These are phyloP conservation scores for Podila verticillata DNA, from an alignment of 192 early-diverging fungal species.

Conservation along the genomic window DNA sequence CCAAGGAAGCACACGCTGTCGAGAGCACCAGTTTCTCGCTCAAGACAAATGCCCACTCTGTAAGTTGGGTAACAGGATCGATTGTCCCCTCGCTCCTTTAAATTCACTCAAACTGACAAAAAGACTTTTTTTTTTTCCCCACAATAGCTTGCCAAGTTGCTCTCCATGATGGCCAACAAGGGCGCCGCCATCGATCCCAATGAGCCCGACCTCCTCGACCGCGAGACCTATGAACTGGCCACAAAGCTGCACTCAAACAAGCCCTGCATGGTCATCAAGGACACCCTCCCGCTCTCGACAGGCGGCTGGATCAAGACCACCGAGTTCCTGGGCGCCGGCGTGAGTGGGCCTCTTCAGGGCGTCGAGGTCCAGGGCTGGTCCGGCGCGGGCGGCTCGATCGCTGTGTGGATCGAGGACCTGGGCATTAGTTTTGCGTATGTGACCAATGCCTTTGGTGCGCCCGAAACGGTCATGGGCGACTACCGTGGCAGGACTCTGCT, in stretches of 20 bases:
- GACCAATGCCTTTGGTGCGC: constrained; percentile 62
- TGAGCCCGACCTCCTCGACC: constrained; percentile 36
- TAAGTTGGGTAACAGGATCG: constrained; percentile 3
- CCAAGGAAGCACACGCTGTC: constrained; percentile 31
- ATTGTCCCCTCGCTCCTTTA: neutral
- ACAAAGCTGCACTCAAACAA: constrained; percentile 18
- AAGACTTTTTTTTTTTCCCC: constrained; percentile 1
- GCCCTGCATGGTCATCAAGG: constrained; percentile 23
- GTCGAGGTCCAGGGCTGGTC: constrained; percentile 66
- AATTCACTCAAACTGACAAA: neutral
- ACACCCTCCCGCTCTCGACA: constrained; percentile 19
- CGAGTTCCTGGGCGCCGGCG: constrained; percentile 25
- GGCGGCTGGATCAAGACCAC: constrained; percentile 27
- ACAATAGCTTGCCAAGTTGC: constrained; percentile 64
- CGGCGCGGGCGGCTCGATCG: constrained; percentile 69
- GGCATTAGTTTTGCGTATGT: constrained; percentile 67
- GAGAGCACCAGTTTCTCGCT: constrained; percentile 39
- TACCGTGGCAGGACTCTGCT: constrained; percentile 61
- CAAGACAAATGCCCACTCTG: constrained; percentile 50
- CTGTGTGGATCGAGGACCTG: constrained; percentile 65
- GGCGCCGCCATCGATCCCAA: constrained; percentile 46
- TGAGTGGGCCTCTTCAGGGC: constrained; percentile 43
- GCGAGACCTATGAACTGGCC: constrained; percentile 29
- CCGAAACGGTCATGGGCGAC: constrained; percentile 59
- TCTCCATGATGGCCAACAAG: constrained; percentile 69